Evolutionary conservation across 768 basidiomycete genomes (phyloP).

Genomic region (Thelephora ganbajun): DNA sequence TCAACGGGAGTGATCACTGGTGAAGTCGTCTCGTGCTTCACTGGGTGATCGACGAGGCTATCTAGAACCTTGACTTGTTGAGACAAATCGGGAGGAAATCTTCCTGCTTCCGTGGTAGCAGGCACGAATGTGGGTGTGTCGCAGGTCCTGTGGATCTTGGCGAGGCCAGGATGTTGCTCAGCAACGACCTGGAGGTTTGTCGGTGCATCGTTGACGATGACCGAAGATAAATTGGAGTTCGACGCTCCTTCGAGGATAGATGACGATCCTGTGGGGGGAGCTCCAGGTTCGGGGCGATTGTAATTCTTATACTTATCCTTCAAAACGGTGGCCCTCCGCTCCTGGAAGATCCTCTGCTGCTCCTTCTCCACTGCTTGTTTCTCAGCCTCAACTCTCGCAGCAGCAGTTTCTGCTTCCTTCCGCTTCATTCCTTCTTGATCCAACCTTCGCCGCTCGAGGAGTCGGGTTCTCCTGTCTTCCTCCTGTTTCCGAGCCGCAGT

Average conservation of each 20-base stretch:
- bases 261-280: too few species aligned
- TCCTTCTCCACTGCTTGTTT: background rate
- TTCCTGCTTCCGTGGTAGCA: conserved; percentile 5
- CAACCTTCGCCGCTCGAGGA: background rate
- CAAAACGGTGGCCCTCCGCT: background rate
- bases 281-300: background rate
- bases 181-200: too few species aligned
- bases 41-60: too few species aligned
- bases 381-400: background rate
- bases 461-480: background rate
- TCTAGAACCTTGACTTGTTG: too few species aligned
- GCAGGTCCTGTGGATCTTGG: too few species aligned
- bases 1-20: too few species aligned
- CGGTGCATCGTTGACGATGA: too few species aligned
- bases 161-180: too few species aligned
- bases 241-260: too few species aligned
- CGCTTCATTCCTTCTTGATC: background rate
- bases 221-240: too few species aligned
- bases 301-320: conserved; percentile 1
- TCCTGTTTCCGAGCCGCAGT: background rate
- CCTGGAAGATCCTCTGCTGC: background rate
- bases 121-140: conserved; percentile 1
- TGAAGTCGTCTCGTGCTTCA: too few species aligned
- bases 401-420: background rate
- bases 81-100: background rate